Evolutionary conservation across 192 early-diverging fungal species (phyloP).

Genomic region (Pilobolus umbonatus): DNA sequence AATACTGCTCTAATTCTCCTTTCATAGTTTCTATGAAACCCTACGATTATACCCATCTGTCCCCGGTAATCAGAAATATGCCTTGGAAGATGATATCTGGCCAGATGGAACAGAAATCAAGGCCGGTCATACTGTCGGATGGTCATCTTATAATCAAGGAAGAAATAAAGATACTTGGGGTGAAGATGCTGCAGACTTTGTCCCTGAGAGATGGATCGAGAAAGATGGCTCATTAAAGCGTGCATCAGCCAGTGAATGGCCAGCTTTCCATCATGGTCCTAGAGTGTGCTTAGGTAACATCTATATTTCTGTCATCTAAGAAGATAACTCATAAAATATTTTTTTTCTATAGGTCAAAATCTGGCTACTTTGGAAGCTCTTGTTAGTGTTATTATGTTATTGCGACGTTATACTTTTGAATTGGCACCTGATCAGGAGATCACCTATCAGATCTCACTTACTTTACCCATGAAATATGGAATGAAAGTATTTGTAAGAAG

Average conservation of each 20-base stretch:
- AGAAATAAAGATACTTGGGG: constrained; percentile 57
- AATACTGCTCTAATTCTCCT: not conserved
- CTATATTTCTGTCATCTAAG: not conserved
- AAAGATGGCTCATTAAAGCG: constrained; percentile 26
- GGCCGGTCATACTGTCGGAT: constrained; percentile 46
- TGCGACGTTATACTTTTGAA: constrained; percentile 36
- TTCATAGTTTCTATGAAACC: constrained; percentile 42
- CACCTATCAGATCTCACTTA: constrained; percentile 25
- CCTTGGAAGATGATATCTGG: constrained; percentile 50
- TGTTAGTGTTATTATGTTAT: constrained; percentile 33
- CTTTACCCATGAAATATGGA: constrained; percentile 30
- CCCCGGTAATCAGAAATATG: constrained; percentile 51
- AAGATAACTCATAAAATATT: not conserved
- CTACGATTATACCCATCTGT: constrained; percentile 65
- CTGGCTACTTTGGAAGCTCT: constrained; percentile 44
- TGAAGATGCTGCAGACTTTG: constrained; percentile 53
- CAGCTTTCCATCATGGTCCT: constrained; percentile 57
- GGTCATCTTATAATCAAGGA: constrained; percentile 49
- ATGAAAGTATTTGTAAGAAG: constrained; percentile 23
- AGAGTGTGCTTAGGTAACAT: constrained; percentile 21
- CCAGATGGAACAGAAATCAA: constrained; percentile 55
- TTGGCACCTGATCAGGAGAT: constrained; percentile 30
- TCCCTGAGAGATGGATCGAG: constrained; percentile 63
- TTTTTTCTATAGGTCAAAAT: constrained; percentile 29
- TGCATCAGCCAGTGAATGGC: constrained; percentile 42